Base-by-base conservation (phyloP, 345 rosid species). In the Aethionema arabicum region DNA sequence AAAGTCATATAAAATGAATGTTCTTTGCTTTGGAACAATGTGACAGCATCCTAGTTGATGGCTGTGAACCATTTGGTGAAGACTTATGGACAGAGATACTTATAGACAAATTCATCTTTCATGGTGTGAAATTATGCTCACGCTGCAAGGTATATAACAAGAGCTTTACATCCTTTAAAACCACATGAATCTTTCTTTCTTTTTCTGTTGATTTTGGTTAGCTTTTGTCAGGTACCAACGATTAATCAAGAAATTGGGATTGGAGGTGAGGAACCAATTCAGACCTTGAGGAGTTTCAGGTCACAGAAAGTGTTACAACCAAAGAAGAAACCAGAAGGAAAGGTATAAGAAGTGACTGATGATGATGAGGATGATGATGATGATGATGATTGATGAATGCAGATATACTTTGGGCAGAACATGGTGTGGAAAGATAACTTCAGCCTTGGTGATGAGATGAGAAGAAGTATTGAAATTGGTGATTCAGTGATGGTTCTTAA, bases 1-100 rank as follows among this genome's bases (percentile, higher is more conserved):
- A n/a, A n/a, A n/a, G n/a, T n/a, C n/a, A n/a, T n/a, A n/a, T n/a
- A n/a, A n/a, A n/a, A n/a, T n/a, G n/a, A n/a, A n/a, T n/a, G n/a
- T n/a, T n/a, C n/a, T n/a, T 70, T 59, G 50, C 65, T 36, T 63
- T 65, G 45, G 65, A 36, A 56, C 55, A 62, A 54, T 76, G 44
- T 37, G 36, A 60, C 81, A 88, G 96, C 76, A 85, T 92, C 79
- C 77, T 85, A 43, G 88, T 88, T 43, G 76, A 74, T 56, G 96
- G 98, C 40, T 92, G 89, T 61, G 81, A 80, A 59, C 91, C 98
- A 4, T 92, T 83, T 74, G 73, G 85, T 3, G 98, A 92, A 80
- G 98, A 92, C 76, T 49, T 83, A 27, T 86, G 96, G 96, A 83
- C 69, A 4, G 96, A 86, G 80, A 66, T 88, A 29, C 69, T 52